A percentile compares a stretch with the other conserved stretches of the same genome.
Conservation (phyloP, 1,284 basidiomycete species). For the Ceratobasidium sp. region DNA sequence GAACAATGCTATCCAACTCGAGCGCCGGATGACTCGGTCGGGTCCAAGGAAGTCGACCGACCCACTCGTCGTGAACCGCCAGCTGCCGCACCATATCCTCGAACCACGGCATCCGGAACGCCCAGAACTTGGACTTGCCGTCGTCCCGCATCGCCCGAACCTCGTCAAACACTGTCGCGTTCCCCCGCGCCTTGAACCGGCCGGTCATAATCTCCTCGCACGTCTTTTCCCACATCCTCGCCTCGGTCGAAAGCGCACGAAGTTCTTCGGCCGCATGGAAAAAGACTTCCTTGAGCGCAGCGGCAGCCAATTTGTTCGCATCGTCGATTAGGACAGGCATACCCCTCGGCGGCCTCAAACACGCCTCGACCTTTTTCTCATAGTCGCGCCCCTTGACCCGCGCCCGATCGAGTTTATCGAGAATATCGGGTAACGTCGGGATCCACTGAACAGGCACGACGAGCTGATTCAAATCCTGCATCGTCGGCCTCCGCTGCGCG, state of each 20-base stretch:
- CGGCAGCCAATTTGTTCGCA: constrained; percentile 24
- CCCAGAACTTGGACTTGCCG: constrained; percentile 74
- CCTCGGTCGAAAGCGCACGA: constrained; percentile 75
- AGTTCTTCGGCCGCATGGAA: constrained; percentile 69
- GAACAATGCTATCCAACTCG: constrained; percentile 73
- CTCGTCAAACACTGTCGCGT: constrained; percentile 74
- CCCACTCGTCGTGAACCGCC: constrained; percentile 73
- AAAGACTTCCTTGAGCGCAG: constrained; percentile 42
- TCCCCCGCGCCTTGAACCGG: constrained; percentile 65
- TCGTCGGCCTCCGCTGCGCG: constrained; percentile 73
- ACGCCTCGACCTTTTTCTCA: constrained; percentile 78
- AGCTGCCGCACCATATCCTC: constrained; percentile 77
- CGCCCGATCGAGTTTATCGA: constrained; percentile 70
- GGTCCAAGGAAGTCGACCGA: constrained; percentile 78
- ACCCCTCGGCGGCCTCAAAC: constrained; percentile 65
- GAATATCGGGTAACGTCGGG: constrained; percentile 72
- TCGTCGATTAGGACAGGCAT: constrained; percentile 30
- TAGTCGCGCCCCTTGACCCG: constrained; percentile 77
- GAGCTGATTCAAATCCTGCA: constrained; percentile 78
- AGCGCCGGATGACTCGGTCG: constrained; percentile 58
- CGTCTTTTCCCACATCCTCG: constrained; percentile 75
- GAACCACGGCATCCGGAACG: constrained; percentile 78
- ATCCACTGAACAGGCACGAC: constrained; percentile 69
- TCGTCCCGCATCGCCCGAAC: constrained; percentile 79
- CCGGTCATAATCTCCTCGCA: constrained; percentile 79